A percentile compares a stretch with the other conserved stretches of the same genome.
Evolutionary conservation across 108 stramenopile species (phyloP).

Genomic region (Cyclostephanos invisitatus): DNA sequence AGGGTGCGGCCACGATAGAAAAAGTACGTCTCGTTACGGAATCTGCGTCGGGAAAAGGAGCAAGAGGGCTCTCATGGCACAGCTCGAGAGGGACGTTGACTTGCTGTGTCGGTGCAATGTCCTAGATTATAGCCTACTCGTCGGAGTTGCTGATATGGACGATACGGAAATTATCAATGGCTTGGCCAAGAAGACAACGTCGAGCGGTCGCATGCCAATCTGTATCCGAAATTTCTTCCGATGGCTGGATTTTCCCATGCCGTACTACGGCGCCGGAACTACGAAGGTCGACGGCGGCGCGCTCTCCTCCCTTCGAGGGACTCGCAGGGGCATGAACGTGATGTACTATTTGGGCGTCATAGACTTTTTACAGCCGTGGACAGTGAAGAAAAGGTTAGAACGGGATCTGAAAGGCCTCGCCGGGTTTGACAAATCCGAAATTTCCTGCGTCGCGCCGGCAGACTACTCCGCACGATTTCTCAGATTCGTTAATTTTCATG

Average conservation of each 20-base stretch:
- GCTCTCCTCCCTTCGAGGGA: conserved; percentile 64
- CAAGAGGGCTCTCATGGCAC: conserved; percentile 71
- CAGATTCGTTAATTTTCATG: conserved; percentile 64
- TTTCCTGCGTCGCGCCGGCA: conserved; percentile 80
- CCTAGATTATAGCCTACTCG: conserved; percentile 89
- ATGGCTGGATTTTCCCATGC: conserved; percentile 57
- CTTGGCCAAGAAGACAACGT: background rate
- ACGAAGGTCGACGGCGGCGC: conserved; percentile 77
- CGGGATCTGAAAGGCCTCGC: conserved; percentile 68
- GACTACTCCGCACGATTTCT: conserved; percentile 79
- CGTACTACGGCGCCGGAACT: conserved; percentile 72
- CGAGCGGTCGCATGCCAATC: conserved; percentile 8
- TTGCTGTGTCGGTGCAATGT: conserved; percentile 70
- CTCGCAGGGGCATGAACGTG: conserved; percentile 57
- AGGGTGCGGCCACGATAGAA: background rate
- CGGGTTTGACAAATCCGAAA: conserved; percentile 66
- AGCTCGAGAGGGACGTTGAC: conserved; percentile 81
- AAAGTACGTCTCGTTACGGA: conserved; percentile 41
- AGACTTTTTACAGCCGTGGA: conserved; percentile 91
- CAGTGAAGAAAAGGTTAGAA: conserved; percentile 67
- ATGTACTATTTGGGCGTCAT: conserved; percentile 86
- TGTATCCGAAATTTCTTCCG: conserved; percentile 17
- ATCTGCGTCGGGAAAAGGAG: conserved; percentile 60
- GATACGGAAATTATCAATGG: background rate
- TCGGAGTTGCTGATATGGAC: conserved; percentile 73